Evolutionary conservation across 257 asterid species (phyloP), one percentile per base, ranked within the genome.

Genomic region (Solanum chiquidenum): DNA sequence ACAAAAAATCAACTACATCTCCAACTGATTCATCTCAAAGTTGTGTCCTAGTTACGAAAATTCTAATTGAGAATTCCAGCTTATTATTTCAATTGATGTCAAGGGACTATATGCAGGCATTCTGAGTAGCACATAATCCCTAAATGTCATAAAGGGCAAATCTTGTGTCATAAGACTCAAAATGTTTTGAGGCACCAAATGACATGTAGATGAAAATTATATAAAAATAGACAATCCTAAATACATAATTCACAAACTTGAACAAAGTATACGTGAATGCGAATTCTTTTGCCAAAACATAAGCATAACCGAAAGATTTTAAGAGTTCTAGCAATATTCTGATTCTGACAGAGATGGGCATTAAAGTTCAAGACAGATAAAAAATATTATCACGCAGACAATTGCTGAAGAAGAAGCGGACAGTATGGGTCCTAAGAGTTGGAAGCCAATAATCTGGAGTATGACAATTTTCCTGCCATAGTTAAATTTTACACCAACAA

Each of bases 401-500:
- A 79, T 5, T 80, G 9, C 40, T 16, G 3, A 49, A 27, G 68
- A 29, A 79, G 25, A 16, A 4, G 42, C 3, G 9, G 34, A 46
- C 2, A 44, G 37, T 27, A 79, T 44, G 62, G 7, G 64, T 13
- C 2, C 27, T 7, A 40, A 77, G 0, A 77, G 34, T 40, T n/a
- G 62, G 37, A 77, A 40, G 55, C 13, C 34, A 77, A 75, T 76
- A 76, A 40, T 77, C 62, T 77, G 16, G 25, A 9, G 10, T 44
- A 16, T 0, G 40, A 25, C 64, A 64, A 85, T 38, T 2, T 12
- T 38, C 55, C 38, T 9, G 40, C 89, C 44, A 72, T 84, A 88
- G 44, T 58, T 87, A 86, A 34, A 85, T 89, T 91, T 88, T 92
- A 91, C 93, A 92, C 89, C 68, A 89, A 33, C 60, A 73, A 88